Conservation (phyloP, 2,329 filamentous ascomycete species). For the Cryphonectria carpinicola region DNA sequence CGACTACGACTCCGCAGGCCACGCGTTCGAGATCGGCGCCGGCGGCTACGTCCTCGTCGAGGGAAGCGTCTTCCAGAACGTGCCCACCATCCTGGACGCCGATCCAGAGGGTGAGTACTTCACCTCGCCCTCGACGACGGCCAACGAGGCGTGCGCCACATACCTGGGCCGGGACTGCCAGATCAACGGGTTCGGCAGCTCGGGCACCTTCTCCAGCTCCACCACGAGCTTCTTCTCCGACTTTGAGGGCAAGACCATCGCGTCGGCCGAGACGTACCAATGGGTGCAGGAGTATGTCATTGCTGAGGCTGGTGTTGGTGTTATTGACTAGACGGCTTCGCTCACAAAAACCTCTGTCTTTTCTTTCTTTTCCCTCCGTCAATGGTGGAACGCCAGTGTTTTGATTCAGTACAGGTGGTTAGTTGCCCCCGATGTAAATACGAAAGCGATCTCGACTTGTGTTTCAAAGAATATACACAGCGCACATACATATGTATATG, state of each 20-base stretch:
- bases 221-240: constrained; percentile 29
- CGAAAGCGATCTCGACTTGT: not conserved
- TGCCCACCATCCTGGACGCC: constrained; percentile 47
- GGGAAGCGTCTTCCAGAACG: constrained; percentile 62
- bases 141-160: constrained; percentile 46
- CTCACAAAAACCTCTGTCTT: not conserved
- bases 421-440: not conserved
- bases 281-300: constrained; percentile 25
- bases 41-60: constrained; percentile 55
- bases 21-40: constrained; percentile 59
- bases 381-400: not conserved
- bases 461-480: not conserved
- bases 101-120: constrained; percentile 31
- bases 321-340: constrained; percentile 6
- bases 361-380: not conserved
- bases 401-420: not conserved
- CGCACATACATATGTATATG: not conserved
- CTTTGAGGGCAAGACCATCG: constrained; percentile 28
- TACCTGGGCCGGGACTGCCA: constrained; percentile 55
- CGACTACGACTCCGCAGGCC: constrained; percentile 52
- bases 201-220: constrained; percentile 19
- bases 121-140: constrained; percentile 32
- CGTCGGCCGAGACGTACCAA: constrained; percentile 21
- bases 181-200: constrained; percentile 45
- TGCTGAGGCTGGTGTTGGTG: constrained; percentile 25